Percentiles rank a stretch among this genome's conserved stretches.
Evolutionary conservation across 2,329 filamentous ascomycete genomes (phyloP).

Genomic region (Rutstroemia sp.): DNA sequence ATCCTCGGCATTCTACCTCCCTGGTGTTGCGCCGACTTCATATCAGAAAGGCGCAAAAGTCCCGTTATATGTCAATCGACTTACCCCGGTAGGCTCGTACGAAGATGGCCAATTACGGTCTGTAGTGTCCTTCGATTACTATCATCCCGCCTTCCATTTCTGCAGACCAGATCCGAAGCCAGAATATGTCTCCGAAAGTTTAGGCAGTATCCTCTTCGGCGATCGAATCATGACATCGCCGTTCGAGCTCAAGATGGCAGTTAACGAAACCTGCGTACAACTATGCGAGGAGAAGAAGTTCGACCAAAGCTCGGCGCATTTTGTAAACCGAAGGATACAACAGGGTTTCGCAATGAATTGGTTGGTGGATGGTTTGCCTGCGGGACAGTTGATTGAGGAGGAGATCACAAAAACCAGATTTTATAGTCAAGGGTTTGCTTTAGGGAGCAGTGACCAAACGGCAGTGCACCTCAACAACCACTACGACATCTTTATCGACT

Average conservation of each 20-base stretch:
- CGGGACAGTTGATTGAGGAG: slow-evolving; percentile 76
- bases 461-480: slow-evolving; percentile 77
- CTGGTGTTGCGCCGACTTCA: slow-evolving; percentile 87
- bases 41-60: slow-evolving; percentile 76
- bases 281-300: slow-evolving; percentile 65
- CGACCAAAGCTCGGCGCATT: slow-evolving; percentile 59
- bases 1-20: slow-evolving; percentile 81
- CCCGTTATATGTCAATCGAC: slow-evolving; percentile 84
- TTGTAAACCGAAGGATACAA: slow-evolving; percentile 75
- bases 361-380: slow-evolving; percentile 90
- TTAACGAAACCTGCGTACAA: slow-evolving; percentile 80
- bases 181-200: slow-evolving; percentile 73
- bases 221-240: slow-evolving; percentile 97
- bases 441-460: slow-evolving; percentile 55
- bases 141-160: slow-evolving; percentile 80
- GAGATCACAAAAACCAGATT: slow-evolving; percentile 69
- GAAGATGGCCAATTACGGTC: slow-evolving; percentile 78
- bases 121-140: slow-evolving; percentile 96
- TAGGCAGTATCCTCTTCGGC: slow-evolving; percentile 95
- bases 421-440: slow-evolving; percentile 84
- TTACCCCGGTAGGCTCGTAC: slow-evolving; percentile 74
- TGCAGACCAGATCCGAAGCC: slow-evolving; percentile 73
- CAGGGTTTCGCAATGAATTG: slow-evolving; percentile 91
- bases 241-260: slow-evolving; percentile 78
- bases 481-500: slow-evolving; percentile 89